Evolutionary conservation across 2,329 filamentous ascomycete species (phyloP).

Genomic region (Aspergillus udagawae): DNA sequence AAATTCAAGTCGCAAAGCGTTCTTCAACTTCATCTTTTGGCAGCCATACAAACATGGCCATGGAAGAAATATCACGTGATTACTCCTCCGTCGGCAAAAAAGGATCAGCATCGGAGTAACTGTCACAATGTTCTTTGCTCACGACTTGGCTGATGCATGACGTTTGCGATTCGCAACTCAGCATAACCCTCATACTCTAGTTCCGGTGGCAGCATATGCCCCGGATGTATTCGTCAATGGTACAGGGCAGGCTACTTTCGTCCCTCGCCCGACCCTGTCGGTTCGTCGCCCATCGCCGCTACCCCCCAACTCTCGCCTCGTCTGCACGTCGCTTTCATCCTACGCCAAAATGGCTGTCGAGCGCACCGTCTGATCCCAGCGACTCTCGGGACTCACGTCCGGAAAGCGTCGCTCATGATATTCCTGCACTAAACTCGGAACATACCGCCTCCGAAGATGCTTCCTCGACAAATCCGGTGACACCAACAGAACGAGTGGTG

Average conservation of each 20-base stretch:
- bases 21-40: background rate
- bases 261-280: slow-evolving; percentile 34
- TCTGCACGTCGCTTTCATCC: slow-evolving; percentile 31
- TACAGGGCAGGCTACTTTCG: slow-evolving; percentile 32
- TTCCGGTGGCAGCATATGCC: slow-evolving; percentile 24
- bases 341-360: slow-evolving; percentile 26
- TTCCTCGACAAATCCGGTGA: slow-evolving; percentile 6
- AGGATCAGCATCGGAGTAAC: background rate
- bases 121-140: background rate
- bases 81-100: background rate
- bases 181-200: slow-evolving; percentile 12
- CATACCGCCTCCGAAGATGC: slow-evolving; percentile 12
- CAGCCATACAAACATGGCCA: background rate
- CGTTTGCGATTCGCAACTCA: slow-evolving; percentile 12
- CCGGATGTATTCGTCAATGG: slow-evolving; percentile 39
- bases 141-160: slow-evolving; percentile 12
- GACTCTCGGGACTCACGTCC: slow-evolving; percentile 18
- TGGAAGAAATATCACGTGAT: background rate
- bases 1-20: background rate
- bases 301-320: slow-evolving; percentile 22
- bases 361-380: slow-evolving; percentile 26
- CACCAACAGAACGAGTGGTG: slow-evolving; percentile 13
- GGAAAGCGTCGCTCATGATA: slow-evolving; percentile 18
- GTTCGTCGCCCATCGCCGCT: slow-evolving; percentile 34
- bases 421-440: slow-evolving; percentile 15